These are phyloP conservation scores for Cryomyces minteri DNA, from an alignment of 495 filamentous ascomycete genomes.

Conservation along the genomic window DNA sequence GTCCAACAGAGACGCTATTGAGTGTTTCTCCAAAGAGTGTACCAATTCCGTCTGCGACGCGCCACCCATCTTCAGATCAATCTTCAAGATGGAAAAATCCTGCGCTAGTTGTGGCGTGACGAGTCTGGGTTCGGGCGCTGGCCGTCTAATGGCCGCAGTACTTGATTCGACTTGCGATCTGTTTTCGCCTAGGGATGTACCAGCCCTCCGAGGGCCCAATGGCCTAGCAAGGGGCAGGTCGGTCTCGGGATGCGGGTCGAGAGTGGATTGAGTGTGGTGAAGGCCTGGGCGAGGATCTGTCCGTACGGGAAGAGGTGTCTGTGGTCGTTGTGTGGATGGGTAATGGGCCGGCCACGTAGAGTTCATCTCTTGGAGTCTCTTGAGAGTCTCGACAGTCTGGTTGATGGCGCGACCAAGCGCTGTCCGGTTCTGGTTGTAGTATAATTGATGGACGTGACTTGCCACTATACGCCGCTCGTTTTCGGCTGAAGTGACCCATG, in stretches of 20 bases:
- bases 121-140: slow-evolving; percentile 46
- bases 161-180: slow-evolving; percentile 49
- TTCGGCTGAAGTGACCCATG: slow-evolving; percentile 22
- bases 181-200: slow-evolving; percentile 46
- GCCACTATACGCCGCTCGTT: slow-evolving; percentile 41
- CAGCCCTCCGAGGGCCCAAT: slow-evolving; percentile 40
- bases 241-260: slow-evolving; percentile 16
- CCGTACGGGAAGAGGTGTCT: slow-evolving; percentile 5
- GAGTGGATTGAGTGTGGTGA: slow-evolving; percentile 19
- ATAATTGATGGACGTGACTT: slow-evolving; percentile 54
- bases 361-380: slow-evolving; percentile 75
- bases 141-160: slow-evolving; percentile 37
- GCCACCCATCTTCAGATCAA: slow-evolving; percentile 79
- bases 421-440: slow-evolving; percentile 74
- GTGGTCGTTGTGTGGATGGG: slow-evolving; percentile 56
- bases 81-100: slow-evolving; percentile 85
- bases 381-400: slow-evolving; percentile 60
- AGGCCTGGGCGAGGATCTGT: slow-evolving; percentile 18
- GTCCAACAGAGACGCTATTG: slow-evolving; percentile 76
- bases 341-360: slow-evolving; percentile 86
- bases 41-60: slow-evolving; percentile 79
- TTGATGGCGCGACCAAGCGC: slow-evolving; percentile 72
- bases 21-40: slow-evolving; percentile 86
- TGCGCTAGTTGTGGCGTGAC: slow-evolving; percentile 88
- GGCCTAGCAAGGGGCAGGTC: slow-evolving; percentile 28